These are phyloP conservation scores for Aspergillus taichungensis DNA, from an alignment of 495 filamentous ascomycete species.

Conservation along the genomic window DNA sequence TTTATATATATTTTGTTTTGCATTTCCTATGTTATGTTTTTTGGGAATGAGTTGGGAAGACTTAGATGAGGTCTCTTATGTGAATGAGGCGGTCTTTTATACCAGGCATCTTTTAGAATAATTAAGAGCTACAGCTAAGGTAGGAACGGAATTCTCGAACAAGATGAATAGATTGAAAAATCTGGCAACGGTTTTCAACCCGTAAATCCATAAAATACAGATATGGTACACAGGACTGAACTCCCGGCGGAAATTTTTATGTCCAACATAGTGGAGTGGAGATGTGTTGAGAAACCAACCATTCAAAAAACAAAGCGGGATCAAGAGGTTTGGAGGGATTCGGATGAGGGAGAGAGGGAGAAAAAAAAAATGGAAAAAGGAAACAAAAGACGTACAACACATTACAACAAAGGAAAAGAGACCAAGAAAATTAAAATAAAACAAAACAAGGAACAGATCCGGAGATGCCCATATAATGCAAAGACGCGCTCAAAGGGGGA, in stretches of 20 bases:
- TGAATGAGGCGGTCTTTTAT: too few species aligned
- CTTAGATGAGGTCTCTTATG: too few species aligned
- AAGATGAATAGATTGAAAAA: background rate
- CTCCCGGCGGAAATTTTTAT: conserved; percentile 15
- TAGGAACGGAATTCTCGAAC: conserved; percentile 6
- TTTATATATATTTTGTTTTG: too few species aligned
- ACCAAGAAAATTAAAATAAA: conserved; percentile 19
- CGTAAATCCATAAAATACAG: conserved; percentile 14
- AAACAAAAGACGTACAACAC: conserved; percentile 45
- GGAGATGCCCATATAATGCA: conserved; percentile 36
- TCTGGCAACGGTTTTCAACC: too few species aligned
- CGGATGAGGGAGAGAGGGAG: conserved; percentile 1
- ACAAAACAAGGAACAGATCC: conserved; percentile 21
- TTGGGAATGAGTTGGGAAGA: too few species aligned
- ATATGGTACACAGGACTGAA: conserved; percentile 21
- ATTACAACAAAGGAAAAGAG: conserved; percentile 16
- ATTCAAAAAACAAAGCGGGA: background rate
- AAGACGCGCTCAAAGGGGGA: conserved; percentile 29
- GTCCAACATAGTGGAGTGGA: conserved; percentile 17
- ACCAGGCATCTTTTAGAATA: too few species aligned
- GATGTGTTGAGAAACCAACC: conserved; percentile 11
- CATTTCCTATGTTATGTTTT: too few species aligned
- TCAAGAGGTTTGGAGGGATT: conserved; percentile 7
- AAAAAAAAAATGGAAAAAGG: conserved; percentile 18
- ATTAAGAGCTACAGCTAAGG: conserved; percentile 8